These are phyloP conservation scores for Lactifluus pinguis DNA, from an alignment of 768 basidiomycete genomes.

Conservation along the genomic window DNA sequence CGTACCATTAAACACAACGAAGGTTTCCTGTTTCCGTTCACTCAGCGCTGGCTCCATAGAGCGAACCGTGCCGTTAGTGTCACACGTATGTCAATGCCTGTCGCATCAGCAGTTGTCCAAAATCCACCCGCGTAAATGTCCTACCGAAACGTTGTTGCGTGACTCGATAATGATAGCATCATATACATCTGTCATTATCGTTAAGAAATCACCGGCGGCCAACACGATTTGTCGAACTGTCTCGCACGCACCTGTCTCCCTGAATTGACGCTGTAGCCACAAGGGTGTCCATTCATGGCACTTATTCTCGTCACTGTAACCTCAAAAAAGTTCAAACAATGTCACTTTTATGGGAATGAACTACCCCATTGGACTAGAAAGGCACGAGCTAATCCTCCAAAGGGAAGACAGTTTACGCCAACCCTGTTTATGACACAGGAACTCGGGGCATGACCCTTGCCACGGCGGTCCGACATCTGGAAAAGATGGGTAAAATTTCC, in stretches of 20 bases:
- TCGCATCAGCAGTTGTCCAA: neutral
- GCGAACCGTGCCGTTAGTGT: neutral
- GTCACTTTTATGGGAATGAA: neutral
- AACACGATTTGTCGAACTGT: neutral
- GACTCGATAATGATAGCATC: neutral
- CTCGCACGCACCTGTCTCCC: neutral
- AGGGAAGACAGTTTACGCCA: neutral
- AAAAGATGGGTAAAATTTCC: neutral
- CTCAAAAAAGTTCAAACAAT: constrained; percentile 1
- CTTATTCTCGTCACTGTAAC: neutral
- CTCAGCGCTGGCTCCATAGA: neutral
- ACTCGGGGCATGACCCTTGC: neutral
- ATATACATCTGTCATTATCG: neutral
- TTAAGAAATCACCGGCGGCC: neutral
- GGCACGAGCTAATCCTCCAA: neutral
- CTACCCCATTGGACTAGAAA: neutral
- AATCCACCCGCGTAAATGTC: neutral
- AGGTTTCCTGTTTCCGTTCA: no score
- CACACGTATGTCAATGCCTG: neutral
- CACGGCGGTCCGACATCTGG: neutral
- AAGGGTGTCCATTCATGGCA: neutral
- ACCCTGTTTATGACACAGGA: neutral
- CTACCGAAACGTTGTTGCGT: neutral
- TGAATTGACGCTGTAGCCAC: neutral
- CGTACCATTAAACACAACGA: neutral